Base-by-base conservation (phyloP, 129 eudicot species). In the Saussurea involucrata region DNA sequence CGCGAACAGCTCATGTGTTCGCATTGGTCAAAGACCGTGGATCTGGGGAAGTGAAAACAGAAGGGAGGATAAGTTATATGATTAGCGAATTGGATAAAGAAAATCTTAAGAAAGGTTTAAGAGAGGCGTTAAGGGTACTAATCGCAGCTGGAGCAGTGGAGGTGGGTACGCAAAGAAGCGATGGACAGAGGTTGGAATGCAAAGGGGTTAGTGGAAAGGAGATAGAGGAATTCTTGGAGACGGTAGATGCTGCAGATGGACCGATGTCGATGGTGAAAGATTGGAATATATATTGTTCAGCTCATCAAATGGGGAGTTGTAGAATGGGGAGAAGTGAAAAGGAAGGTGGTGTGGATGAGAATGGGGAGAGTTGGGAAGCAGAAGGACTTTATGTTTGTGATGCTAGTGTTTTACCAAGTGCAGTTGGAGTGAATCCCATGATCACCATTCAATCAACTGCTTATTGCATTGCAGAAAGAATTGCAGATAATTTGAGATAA, bases 271-370 rank as follows among this genome's bases (percentile, higher is more conserved):
- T 82, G 72, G 87, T 79, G 33, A 68, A 85, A 85, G 58, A 85
- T 40, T 92, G 95, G 95, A 89, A 82, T 10, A 79, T 90, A 9
- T 94, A 91, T 63, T 74, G 86, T 74, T 87, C 98, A 0, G 98
- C 98, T 8, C 98, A 94, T 85, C 98, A 94, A 80, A 94, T 94
- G 93, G 96, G 97, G 72, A 94, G 97, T 78, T 94, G 98, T 34
- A 84, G 90, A 77, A 94, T 94, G 97, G 98, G 97, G 28, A 69
- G 15, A 11, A 73, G n/a, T 10, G 89, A 85, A 69, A 77, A 72
- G 8, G 96, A 85, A 58, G 91, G 98, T 1, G 98, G 89, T 0
- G 93, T 94, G 22, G 97, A 94, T 75, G 97, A 86, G 33, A 94
- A 87, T 61, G 98, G 98, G 15, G 91, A 94, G 87, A 87, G 96